Conservation (phyloP, 1,284 basidiomycete genomes). For the Earliella scabrosa region DNA sequence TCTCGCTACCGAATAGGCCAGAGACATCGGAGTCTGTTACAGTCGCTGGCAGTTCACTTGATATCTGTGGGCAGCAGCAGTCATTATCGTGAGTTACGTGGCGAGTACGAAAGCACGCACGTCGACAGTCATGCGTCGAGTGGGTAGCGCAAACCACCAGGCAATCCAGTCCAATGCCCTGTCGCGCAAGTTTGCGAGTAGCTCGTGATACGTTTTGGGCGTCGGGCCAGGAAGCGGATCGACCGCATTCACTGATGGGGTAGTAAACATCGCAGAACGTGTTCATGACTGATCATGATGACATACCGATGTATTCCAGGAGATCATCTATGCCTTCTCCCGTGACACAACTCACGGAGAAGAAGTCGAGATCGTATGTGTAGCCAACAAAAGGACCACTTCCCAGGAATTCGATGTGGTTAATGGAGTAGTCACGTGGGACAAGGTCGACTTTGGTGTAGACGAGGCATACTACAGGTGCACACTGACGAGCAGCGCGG, state of each 20-base stretch:
- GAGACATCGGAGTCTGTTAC: not conserved
- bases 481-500: not conserved
- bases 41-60: not conserved
- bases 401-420: not conserved
- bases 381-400: not conserved
- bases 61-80: too few relatives aligned
- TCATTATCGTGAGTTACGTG: too few relatives aligned
- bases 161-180: constrained; percentile 3
- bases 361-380: not conserved
- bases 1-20: not conserved
- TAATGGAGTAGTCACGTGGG: not conserved
- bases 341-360: not conserved
- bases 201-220: not conserved
- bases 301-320: not conserved
- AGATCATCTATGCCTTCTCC: not conserved
- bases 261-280: not conserved
- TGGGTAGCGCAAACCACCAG: constrained; percentile 4
- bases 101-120: not conserved
- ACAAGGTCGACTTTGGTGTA: constrained; percentile 8
- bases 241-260: not conserved
- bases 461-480: not conserved
- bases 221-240: not conserved
- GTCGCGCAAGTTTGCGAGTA: too few relatives aligned
- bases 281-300: too few relatives aligned
- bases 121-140: not conserved